Evolutionary conservation across 768 basidiomycete species (phyloP).

Genomic region (Leccinum imitatum): DNA sequence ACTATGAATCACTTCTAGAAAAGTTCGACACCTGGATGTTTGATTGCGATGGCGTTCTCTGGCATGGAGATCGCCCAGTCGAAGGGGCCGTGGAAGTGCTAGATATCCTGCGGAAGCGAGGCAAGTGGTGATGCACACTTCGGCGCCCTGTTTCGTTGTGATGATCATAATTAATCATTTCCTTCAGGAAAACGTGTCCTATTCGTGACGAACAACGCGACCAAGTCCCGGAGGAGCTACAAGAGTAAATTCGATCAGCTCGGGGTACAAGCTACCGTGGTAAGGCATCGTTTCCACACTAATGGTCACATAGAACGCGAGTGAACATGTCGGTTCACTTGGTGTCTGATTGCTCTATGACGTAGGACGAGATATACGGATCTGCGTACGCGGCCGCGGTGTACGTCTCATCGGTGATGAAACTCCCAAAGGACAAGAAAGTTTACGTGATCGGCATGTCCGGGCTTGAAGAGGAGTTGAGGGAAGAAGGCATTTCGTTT

Average conservation of each 20-base stretch:
- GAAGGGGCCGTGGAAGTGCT: constrained; percentile 80
- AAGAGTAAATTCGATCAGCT: constrained; percentile 90
- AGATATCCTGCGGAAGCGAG: constrained; percentile 62
- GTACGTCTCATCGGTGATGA: constrained; percentile 85
- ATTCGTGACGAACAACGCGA: constrained; percentile 98
- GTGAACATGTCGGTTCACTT: background rate
- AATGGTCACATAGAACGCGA: background rate
- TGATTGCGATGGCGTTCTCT: constrained; percentile 95
- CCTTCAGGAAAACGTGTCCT: constrained; percentile 71
- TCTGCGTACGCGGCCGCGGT: constrained; percentile 87
- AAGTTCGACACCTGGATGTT: constrained; percentile 94
- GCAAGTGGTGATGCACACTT: constrained; percentile 43
- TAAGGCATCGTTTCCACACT: constrained; percentile 41
- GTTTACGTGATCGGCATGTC: constrained; percentile 94
- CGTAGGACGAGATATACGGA: constrained; percentile 93
- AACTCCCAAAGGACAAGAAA: constrained; percentile 87
- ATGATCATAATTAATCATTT: constrained; percentile 1
- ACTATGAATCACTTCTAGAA: constrained; percentile 51
- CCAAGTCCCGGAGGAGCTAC: constrained; percentile 85
- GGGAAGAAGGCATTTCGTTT: constrained; percentile 77
- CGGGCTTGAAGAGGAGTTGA: constrained; percentile 91
- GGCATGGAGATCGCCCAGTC: constrained; percentile 79
- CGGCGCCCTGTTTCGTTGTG: background rate
- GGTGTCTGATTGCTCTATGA: background rate
- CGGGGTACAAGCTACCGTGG: constrained; percentile 80